Conservation (phyloP, 768 basidiomycete genomes). For the Boletus rufocinnamomeus region DNA sequence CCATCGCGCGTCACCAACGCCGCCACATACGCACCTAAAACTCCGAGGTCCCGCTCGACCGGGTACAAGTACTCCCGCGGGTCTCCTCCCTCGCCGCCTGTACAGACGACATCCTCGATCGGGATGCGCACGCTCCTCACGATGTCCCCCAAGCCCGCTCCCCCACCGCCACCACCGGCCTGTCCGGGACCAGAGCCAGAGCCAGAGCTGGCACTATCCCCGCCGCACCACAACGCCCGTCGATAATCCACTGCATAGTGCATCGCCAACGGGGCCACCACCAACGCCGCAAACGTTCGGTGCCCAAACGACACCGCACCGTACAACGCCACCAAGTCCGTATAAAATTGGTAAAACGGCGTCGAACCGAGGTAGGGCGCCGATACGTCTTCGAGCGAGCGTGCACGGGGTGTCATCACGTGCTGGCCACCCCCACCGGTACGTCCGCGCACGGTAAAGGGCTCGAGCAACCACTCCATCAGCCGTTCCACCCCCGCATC, state of each 20-base stretch:
- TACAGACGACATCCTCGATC: constrained; percentile 49
- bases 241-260: constrained; percentile 81
- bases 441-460: constrained; percentile 43
- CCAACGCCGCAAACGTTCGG: constrained; percentile 67
- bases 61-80: constrained; percentile 71
- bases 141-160: constrained; percentile 10
- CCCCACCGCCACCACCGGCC: background rate
- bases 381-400: constrained; percentile 55
- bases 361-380: constrained; percentile 57
- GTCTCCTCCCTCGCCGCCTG: constrained; percentile 27
- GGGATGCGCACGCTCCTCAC: constrained; percentile 59
- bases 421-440: background rate
- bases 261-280: constrained; percentile 78
- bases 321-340: constrained; percentile 88
- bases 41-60: constrained; percentile 58
- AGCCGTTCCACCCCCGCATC: constrained; percentile 60
- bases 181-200: background rate
- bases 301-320: constrained; percentile 89
- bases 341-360: constrained; percentile 94
- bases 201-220: constrained; percentile 32
- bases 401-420: constrained; percentile 12
- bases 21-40: constrained; percentile 64
- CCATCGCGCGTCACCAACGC: constrained; percentile 40
- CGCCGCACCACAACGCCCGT: constrained; percentile 81
- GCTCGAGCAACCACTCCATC: constrained; percentile 60